A percentile compares a stretch with the other conserved stretches of the same genome.
These are phyloP conservation scores for Amorphotheca resinae DNA, from an alignment of 495 filamentous ascomycete species.

Conservation along the genomic window DNA sequence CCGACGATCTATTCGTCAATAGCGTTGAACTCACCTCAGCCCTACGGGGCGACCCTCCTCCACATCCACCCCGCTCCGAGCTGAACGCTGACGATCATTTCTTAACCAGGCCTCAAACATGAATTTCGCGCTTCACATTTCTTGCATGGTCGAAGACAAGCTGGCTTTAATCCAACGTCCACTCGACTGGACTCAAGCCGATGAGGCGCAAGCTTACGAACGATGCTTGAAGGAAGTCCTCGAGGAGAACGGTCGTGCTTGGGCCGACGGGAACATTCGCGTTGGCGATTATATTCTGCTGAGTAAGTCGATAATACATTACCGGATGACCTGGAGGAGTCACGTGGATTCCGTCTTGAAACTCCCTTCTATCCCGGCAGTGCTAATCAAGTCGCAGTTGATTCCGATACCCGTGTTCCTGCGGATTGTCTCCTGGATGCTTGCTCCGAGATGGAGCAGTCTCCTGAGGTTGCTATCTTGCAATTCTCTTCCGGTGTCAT, in stretches of 20 bases:
- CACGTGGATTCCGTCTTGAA: neutral
- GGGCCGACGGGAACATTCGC: constrained; percentile 71
- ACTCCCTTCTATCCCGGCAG: neutral
- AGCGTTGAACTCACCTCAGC: neutral
- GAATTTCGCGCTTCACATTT: constrained; percentile 70
- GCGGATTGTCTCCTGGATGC: constrained; percentile 65
- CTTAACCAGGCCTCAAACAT: constrained; percentile 59
- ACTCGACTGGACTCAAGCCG: constrained; percentile 52
- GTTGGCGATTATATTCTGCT: constrained; percentile 69
- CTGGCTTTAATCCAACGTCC: constrained; percentile 41
- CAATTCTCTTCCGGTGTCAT: constrained; percentile 74
- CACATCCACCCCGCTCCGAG: neutral
- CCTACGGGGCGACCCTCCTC: neutral
- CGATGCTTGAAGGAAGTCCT: constrained; percentile 55
- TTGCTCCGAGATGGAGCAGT: constrained; percentile 68
- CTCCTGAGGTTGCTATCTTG: constrained; percentile 69
- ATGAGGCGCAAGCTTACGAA: constrained; percentile 61
- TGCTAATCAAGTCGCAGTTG: constrained; percentile 33
- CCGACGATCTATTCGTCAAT: too few relatives aligned
- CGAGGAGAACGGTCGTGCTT: constrained; percentile 54
- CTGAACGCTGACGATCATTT: neutral
- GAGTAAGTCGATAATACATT: constrained; percentile 21
- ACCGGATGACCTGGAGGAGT: neutral
- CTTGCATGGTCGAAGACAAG: constrained; percentile 61
- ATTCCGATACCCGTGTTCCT: constrained; percentile 68